Evolutionary conservation across 257 asterid species (phyloP), one percentile per base, ranked within the genome.

Genomic region (Gentiana macrophylla): DNA sequence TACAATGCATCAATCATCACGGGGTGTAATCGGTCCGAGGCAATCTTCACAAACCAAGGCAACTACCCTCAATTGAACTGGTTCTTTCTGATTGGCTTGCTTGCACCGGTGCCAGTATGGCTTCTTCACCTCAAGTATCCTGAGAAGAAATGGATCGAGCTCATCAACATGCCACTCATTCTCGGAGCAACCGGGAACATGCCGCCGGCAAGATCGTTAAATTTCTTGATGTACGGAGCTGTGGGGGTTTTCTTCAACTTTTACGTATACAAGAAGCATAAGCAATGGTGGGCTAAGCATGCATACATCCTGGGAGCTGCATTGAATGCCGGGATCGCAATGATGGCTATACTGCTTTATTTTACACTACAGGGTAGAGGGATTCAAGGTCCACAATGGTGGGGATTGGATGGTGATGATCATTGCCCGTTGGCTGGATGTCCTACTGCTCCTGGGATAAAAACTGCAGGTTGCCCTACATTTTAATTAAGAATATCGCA

Each of bases 271-370:
- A 55, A 77, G 67, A 74, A 68, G 49, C 65, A 32, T 35, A 84
- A 82, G 74, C 72, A 66, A 8, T 87, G 94, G 96, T 87, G 96
- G 94, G 96, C 93, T 0, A 62, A 84, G 49, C 94, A 84, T 49
- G 80, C 84, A 4, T 87, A 87, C 63, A 69, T 84, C 8, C 58
- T 87, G 4, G 80, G 82, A 0, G 96, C 86, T 0, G 96, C 87
- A 0, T 61, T 84, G 1, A 82, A 82, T 47, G 94, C 91, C 1
- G 96, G 96, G 5, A 77, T 87, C 32, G 96, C 94, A 0, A 78
- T 87, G 52, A 81, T 87, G 92, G 94, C 83, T 4, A 72, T 78
- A 1, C 57, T 84, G 8, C 69, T 80, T 45, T 84, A 74, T 66
- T 67, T 80, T 48, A 60, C 86, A 2, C 36, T 87, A 69, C 94